Evolutionary conservation across 169 alveolate species (phyloP).

Genomic region (Cryptosporidium viatorum): DNA sequence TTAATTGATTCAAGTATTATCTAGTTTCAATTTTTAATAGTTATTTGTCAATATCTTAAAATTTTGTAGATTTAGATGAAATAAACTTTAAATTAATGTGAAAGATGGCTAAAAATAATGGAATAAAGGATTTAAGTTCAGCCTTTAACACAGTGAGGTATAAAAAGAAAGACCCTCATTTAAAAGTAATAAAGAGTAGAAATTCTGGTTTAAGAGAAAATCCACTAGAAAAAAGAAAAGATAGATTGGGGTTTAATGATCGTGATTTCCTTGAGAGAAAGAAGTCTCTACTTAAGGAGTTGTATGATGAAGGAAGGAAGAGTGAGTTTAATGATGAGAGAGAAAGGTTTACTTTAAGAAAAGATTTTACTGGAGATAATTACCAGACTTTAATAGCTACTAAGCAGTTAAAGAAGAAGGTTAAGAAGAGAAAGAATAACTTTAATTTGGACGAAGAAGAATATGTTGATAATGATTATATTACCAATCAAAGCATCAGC

Average conservation of each 20-base stretch:
- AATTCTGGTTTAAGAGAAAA: neutral
- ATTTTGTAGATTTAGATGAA: neutral
- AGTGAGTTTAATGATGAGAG: constrained; percentile 72
- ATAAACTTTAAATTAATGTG: neutral
- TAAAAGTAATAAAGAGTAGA: constrained; percentile 19
- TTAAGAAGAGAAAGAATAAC: neutral
- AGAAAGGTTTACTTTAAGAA: constrained; percentile 30
- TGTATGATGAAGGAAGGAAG: constrained; percentile 18
- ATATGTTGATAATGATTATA: neutral
- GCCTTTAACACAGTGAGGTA: constrained; percentile 13
- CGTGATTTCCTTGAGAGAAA: constrained; percentile 20
- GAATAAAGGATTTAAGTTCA: constrained; percentile 16
- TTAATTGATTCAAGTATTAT: neutral
- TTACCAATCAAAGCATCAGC: neutral
- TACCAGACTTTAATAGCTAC: constrained; percentile 20
- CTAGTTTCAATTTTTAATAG: neutral
- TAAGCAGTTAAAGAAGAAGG: constrained; percentile 10
- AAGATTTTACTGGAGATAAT: neutral
- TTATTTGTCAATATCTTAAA: neutral
- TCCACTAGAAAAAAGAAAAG: neutral
- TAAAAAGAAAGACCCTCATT: constrained; percentile 16
- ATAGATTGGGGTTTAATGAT: constrained; percentile 13
- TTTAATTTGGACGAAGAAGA: constrained; percentile 34
- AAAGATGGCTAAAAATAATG: constrained; percentile 11
- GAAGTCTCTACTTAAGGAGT: constrained; percentile 23